Evolutionary conservation across 163 green algal genomes (phyloP).

Genomic region (Scenedesmus sp.): DNA sequence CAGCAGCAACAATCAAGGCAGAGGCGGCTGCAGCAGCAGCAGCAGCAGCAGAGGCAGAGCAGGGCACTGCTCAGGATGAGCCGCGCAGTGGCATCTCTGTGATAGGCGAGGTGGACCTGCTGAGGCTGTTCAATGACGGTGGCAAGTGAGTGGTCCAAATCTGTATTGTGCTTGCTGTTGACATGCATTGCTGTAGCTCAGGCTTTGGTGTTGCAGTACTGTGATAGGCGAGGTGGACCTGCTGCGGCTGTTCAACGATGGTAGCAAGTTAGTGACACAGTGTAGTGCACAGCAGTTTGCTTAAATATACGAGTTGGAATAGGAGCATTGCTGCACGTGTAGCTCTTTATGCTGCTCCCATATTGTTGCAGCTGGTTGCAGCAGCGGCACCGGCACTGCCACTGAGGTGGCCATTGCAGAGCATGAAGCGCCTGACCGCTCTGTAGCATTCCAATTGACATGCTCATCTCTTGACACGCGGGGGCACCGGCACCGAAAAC

Average conservation of each 20-base stretch:
- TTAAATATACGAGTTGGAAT: too few relatives aligned
- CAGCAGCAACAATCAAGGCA: conserved; percentile 23
- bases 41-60: conserved; percentile 3
- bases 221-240: conserved; percentile 81
- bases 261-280: conserved; percentile 48
- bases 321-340: too few relatives aligned
- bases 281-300: too few relatives aligned
- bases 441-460: too few relatives aligned
- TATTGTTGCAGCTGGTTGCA: too few relatives aligned
- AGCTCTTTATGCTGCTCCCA: too few relatives aligned
- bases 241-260: conserved; percentile 94
- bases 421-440: too few relatives aligned
- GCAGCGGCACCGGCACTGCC: too few relatives aligned
- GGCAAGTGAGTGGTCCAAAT: conserved; percentile 26
- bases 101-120: conserved; percentile 81
- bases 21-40: conserved; percentile 1
- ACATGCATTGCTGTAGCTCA: neutral
- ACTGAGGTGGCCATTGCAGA: too few relatives aligned
- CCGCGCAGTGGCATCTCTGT: conserved; percentile 53
- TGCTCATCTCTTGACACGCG: too few relatives aligned
- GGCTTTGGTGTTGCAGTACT: conserved; percentile 20
- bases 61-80: neutral
- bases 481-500: too few relatives aligned
- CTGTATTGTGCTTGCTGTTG: neutral
- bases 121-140: conserved; percentile 95